Evolutionary conservation across 495 filamentous ascomycete species (phyloP).

Genomic region (Lophiotrema nucula): DNA sequence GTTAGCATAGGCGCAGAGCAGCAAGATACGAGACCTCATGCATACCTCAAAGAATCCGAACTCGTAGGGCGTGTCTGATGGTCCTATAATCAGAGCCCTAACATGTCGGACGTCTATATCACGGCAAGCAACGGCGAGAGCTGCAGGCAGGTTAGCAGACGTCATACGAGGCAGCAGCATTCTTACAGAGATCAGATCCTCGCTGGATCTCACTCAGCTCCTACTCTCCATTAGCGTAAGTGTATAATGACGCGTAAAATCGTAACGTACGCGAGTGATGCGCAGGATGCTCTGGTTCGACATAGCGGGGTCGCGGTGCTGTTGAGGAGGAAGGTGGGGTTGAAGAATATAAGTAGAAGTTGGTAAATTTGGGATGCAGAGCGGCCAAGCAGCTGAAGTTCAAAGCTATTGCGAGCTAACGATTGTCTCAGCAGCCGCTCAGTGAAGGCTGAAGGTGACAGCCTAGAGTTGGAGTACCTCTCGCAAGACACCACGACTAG

Average conservation of each 20-base stretch:
- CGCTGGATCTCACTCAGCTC: conserved; percentile 82
- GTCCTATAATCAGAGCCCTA: conserved; percentile 84
- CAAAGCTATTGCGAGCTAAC: too few relatives aligned
- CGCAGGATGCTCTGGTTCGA: conserved; percentile 82
- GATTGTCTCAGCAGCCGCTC: too few relatives aligned
- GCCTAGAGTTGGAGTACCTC: too few relatives aligned
- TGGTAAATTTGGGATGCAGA: conserved; percentile 7
- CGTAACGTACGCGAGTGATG: conserved; percentile 67
- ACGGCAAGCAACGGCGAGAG: conserved; percentile 78
- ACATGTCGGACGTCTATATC: conserved; percentile 88
- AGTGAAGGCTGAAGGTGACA: too few relatives aligned
- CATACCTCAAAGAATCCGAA: conserved; percentile 93
- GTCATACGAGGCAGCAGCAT: conserved; percentile 4
- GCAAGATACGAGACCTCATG: too few relatives aligned
- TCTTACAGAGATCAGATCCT: conserved; percentile 75
- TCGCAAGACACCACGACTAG: too few relatives aligned
- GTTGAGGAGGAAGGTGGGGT: not conserved
- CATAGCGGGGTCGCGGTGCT: conserved; percentile 47
- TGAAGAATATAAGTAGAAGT: too few relatives aligned
- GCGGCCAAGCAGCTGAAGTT: too few relatives aligned
- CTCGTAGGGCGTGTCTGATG: conserved; percentile 93
- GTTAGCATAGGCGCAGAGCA: not conserved
- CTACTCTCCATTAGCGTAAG: conserved; percentile 44
- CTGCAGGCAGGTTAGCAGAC: conserved; percentile 44
- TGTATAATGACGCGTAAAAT: conserved; percentile 20